Conservation (phyloP, 2,329 filamentous ascomycete genomes). For the Beauveria sp. region DNA sequence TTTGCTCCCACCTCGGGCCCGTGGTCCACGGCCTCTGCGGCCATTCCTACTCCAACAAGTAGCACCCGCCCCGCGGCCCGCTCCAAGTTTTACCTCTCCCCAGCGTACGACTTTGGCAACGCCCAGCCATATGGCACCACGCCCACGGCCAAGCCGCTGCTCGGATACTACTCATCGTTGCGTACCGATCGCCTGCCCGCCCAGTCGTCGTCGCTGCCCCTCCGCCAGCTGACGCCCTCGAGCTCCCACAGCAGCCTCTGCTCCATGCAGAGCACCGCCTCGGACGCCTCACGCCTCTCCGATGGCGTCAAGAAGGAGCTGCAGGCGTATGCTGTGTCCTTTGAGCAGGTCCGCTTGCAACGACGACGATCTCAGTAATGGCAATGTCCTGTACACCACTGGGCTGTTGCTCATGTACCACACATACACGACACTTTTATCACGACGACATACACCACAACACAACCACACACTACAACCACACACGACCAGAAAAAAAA, state of each 20-base stretch:
- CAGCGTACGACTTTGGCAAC: conserved; percentile 67
- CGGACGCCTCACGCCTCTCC: conserved; percentile 51
- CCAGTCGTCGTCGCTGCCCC: conserved; percentile 12
- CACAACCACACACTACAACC: conserved; percentile 15
- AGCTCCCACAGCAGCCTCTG: conserved; percentile 80
- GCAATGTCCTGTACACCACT: not conserved
- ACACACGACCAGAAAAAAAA: conserved; percentile 7
- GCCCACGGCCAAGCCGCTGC: conserved; percentile 31
- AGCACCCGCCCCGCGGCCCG: conserved; percentile 4
- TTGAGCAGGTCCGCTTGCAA: conserved; percentile 68
- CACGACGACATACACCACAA: conserved; percentile 15
- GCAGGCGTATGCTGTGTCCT: conserved; percentile 77
- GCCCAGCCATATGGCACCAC: conserved; percentile 50
- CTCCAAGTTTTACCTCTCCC: conserved; percentile 59
- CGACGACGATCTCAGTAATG: conserved; percentile 49
- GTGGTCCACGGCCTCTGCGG: conserved; percentile 32
- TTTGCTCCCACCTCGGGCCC: conserved; percentile 44
- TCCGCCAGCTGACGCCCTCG: conserved; percentile 54
- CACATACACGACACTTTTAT: conserved; percentile 17
- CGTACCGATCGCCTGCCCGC: conserved; percentile 8
- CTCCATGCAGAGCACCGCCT: conserved; percentile 61
- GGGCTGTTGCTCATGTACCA: conserved; percentile 11
- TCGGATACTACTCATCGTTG: conserved; percentile 23
- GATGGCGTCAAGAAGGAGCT: conserved; percentile 73
- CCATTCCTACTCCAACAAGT: conserved; percentile 16